Percentiles rank a stretch among this genome's conserved stretches.
Evolutionary conservation across 139 green algal species (phyloP).

Genomic region (Haematococcus lacustris): DNA sequence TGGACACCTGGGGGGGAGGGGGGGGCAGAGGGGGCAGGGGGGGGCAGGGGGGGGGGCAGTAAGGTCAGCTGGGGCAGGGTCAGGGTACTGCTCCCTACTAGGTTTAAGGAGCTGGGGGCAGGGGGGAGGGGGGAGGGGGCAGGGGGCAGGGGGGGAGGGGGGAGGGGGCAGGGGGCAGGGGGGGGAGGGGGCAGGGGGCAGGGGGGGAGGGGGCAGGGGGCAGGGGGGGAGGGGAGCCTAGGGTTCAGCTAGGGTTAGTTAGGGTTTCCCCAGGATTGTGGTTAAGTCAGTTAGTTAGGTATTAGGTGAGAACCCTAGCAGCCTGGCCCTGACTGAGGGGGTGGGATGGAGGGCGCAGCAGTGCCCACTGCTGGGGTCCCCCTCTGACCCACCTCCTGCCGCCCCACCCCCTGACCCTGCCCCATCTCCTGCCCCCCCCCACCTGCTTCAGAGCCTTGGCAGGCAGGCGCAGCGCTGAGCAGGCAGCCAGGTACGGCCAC

Average conservation of each 20-base stretch:
- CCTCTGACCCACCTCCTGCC: neutral
- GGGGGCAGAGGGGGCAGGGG: neutral
- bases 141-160: neutral
- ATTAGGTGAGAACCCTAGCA: too few species aligned
- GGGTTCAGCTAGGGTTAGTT: too few species aligned
- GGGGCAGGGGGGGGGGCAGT: neutral
- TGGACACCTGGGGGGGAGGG: constrained; percentile 8
- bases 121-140: neutral
- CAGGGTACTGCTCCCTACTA: neutral
- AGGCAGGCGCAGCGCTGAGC: constrained; percentile 39
- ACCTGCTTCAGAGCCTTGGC: constrained; percentile 19
- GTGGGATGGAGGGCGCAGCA: neutral
- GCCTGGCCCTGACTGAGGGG: neutral
- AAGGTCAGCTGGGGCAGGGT: constrained; percentile 10
- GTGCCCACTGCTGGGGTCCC: too few species aligned
- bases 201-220: too few species aligned
- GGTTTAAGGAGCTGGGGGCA: neutral
- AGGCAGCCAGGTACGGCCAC: constrained; percentile 60
- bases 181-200: too few species aligned
- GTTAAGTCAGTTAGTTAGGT: neutral
- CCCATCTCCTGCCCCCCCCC: neutral
- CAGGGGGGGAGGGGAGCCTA: too few species aligned
- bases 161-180: neutral
- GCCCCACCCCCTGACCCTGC: neutral
- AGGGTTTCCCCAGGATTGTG: neutral